Percentiles rank a stretch among this genome's conserved stretches.
Evolutionary conservation across 352 stramenopile species (phyloP).

Genomic region (Pythium utonaiense): DNA sequence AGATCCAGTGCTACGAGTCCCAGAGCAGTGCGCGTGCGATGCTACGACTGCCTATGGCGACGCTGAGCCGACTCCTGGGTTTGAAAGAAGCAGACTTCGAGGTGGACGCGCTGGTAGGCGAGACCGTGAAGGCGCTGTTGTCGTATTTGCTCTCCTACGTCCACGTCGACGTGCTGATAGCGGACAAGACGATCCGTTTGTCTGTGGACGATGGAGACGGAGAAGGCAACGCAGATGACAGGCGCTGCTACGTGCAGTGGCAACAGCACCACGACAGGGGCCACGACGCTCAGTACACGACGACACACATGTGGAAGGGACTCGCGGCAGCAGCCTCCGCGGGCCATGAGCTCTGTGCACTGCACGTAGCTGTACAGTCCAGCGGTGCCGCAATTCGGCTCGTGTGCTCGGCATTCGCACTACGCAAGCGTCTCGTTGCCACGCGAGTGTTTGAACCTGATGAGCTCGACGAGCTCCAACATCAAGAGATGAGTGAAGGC

Average conservation of each 20-base stretch:
- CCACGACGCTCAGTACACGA: not conserved
- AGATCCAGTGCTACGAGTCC: slow-evolving; percentile 44
- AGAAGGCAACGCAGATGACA: not conserved
- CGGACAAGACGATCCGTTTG: not conserved
- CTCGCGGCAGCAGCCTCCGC: not conserved
- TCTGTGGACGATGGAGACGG: not conserved
- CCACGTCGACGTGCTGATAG: slow-evolving; percentile 7
- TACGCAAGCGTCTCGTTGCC: slow-evolving; percentile 4
- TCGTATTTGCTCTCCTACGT: slow-evolving; percentile 14
- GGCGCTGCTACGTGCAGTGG: not conserved
- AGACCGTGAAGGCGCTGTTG: slow-evolving; percentile 6
- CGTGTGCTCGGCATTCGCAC: slow-evolving; percentile 4
- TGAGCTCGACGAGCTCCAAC: not conserved
- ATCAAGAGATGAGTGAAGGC: not conserved
- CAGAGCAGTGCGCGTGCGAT: slow-evolving; percentile 31
- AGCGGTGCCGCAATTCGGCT: not conserved
- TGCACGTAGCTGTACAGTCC: slow-evolving; percentile 3
- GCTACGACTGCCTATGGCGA: slow-evolving; percentile 14
- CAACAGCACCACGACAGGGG: not conserved
- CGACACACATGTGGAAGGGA: slow-evolving; percentile 1
- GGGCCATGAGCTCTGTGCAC: slow-evolving; percentile 7
- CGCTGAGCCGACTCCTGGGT: slow-evolving; percentile 21
- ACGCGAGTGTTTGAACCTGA: slow-evolving; percentile 7
- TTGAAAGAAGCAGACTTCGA: not conserved
- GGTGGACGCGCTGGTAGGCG: not conserved